A percentile compares a stretch with the other conserved stretches of the same genome.
Conservation (phyloP, 2,329 filamentous ascomycete species). For the Fusarium heterosporum region DNA sequence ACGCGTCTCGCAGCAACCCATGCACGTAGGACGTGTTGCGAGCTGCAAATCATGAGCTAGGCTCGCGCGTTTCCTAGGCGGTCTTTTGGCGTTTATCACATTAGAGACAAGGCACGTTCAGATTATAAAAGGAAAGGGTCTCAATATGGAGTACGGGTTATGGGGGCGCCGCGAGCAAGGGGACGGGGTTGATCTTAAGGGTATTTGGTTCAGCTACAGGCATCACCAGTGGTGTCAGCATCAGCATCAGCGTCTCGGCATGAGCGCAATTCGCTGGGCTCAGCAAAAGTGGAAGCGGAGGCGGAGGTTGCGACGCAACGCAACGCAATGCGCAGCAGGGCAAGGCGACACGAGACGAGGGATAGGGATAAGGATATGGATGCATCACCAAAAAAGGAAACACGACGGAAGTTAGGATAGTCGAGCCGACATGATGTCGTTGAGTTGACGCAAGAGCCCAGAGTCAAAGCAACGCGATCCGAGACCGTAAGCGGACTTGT, state of each 20-base stretch:
- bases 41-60: conserved; percentile 43
- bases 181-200: conserved; percentile 40
- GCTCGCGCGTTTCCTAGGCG: conserved; percentile 38
- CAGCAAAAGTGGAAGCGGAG: conserved; percentile 8
- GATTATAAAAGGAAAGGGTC: conserved; percentile 20
- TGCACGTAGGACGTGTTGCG: conserved; percentile 46
- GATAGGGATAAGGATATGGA: background rate
- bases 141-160: conserved; percentile 37
- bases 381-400: conserved; percentile 37
- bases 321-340: conserved; percentile 31
- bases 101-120: conserved; percentile 39
- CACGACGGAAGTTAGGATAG: conserved; percentile 15
- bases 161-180: conserved; percentile 18
- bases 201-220: conserved; percentile 29
- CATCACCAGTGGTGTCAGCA: conserved; percentile 32
- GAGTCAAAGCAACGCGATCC: conserved; percentile 34
- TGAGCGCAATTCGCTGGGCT: conserved; percentile 24
- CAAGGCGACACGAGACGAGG: conserved; percentile 34
- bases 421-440: conserved; percentile 23
- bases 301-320: conserved; percentile 36
- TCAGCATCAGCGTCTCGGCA: conserved; percentile 27
- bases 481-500: conserved; percentile 32
- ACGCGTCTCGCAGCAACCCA: conserved; percentile 48
- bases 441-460: conserved; percentile 37
- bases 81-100: conserved; percentile 34